These are phyloP conservation scores for Pseudogymnoascus sp. DNA, from an alignment of 2,329 filamentous ascomycete genomes.

Conservation along the genomic window DNA sequence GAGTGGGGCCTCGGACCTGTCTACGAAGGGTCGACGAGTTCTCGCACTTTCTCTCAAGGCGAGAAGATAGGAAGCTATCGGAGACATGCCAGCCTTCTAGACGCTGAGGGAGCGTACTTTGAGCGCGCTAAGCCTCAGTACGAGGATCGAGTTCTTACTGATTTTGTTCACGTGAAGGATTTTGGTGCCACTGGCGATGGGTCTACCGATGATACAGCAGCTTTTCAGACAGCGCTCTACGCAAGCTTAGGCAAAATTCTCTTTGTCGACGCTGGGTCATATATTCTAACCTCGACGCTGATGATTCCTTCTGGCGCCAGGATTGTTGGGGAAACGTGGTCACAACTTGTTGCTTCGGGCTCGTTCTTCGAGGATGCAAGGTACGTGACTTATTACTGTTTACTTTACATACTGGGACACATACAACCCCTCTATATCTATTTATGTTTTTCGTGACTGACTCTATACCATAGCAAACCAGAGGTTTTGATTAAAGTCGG, in stretches of 20 bases:
- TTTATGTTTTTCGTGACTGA: not conserved
- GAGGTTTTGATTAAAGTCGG: slow-evolving; percentile 19
- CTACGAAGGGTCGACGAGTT: no score
- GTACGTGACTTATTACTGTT: not conserved
- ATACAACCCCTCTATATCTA: no score
- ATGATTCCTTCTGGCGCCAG: slow-evolving; percentile 33
- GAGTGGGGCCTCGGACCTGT: no score
- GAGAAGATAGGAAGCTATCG: no score
- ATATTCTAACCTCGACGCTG: slow-evolving; percentile 41
- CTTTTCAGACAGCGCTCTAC: slow-evolving; percentile 28
- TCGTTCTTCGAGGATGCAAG: slow-evolving; percentile 33
- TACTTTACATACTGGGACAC: no score
- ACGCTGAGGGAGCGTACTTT: not conserved
- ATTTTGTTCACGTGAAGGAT: slow-evolving; percentile 61
- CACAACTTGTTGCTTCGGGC: slow-evolving; percentile 31
- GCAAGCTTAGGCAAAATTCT: slow-evolving; percentile 36
- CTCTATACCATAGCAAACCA: slow-evolving; percentile 15
- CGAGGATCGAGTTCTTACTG: slow-evolving; percentile 26
- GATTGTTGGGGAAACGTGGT: slow-evolving; percentile 34
- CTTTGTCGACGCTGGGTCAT: slow-evolving; percentile 47
- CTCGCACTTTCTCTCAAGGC: no score
- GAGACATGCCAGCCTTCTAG: no score
- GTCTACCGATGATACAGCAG: slow-evolving; percentile 65
- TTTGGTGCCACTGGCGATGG: slow-evolving; percentile 60
- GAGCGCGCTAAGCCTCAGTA: slow-evolving; percentile 40